Conservation (phyloP, 2,329 filamentous ascomycete species). For the Botrytis galanthina region DNA sequence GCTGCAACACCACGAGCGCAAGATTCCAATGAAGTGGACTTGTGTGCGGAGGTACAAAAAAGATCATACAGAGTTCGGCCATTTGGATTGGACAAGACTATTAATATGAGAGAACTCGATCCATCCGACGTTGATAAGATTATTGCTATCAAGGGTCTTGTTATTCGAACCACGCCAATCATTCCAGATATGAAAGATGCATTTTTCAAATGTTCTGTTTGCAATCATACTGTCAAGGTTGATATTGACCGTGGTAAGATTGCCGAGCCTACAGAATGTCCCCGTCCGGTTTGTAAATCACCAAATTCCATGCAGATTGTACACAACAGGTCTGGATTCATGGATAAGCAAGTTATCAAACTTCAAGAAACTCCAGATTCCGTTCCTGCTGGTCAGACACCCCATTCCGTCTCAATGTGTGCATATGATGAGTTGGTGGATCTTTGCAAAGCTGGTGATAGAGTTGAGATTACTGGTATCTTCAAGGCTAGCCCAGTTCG, state of each 20-base stretch:
- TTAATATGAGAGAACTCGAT: conserved; percentile 92
- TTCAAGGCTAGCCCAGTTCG: conserved; percentile 94
- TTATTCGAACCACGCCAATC: conserved; percentile 92
- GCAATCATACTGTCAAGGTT: conserved; percentile 86
- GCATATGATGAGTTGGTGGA: conserved; percentile 97
- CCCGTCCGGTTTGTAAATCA: conserved; percentile 74
- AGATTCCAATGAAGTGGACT: conserved; percentile 58
- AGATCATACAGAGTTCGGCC: conserved; percentile 83
- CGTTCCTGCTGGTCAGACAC: conserved; percentile 92
- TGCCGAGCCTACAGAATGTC: conserved; percentile 87
- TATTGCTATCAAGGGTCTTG: conserved; percentile 89
- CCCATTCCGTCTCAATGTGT: conserved; percentile 93
- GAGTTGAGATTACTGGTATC: conserved; percentile 92
- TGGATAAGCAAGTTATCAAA: conserved; percentile 98
- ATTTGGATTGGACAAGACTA: conserved; percentile 80
- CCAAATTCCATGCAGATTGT: conserved; percentile 98
- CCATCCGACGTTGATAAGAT: conserved; percentile 96
- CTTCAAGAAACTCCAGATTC: conserved; percentile 95
- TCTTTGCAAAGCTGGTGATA: conserved; percentile 95
- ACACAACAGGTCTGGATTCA: conserved; percentile 91
- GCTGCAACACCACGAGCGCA: conserved; percentile 44
- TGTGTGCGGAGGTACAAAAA: conserved; percentile 72
- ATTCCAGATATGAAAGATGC: conserved; percentile 99
- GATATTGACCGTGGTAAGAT: conserved; percentile 96
- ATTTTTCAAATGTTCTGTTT: conserved; percentile 93